Base-by-base conservation (phyloP, 176 grass and related monocot genomes). In the Avena sativa region DNA sequence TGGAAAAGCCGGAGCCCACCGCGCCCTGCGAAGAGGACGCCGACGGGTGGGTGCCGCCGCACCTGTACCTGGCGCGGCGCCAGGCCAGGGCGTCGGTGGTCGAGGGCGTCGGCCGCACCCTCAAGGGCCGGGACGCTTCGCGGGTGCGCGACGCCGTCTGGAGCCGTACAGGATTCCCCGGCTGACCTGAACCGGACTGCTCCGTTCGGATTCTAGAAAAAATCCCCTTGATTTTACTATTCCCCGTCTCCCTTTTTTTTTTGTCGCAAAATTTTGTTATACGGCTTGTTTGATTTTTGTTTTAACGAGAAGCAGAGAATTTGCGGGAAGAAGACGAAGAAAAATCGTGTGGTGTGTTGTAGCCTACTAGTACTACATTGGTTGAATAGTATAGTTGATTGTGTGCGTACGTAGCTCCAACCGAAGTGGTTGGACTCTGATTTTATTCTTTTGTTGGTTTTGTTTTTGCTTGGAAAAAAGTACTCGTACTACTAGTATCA, bases 71-170 rank as follows among this genome's bases (percentile, higher is more conserved):
- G 50, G 96, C 96, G 23, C 86, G 86, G 83, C 81, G 74, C 17
- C 90, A 91, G 83, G 93, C 83, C 71, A 88, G 81, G 85, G 87
- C 93, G 48, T 98, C 96, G 2, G 92, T 98, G 49, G 84, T 98
- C 64, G 96, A 98, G 65, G 96, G 96, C 51, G 92, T 49, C 21
- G 96, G 96, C 4, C 89, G 96, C 70, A 98, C 96, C 78, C 89
- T 98, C 17, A 98, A 98, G 76, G 96, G 96, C 48, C 88, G 96
- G 4, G 96, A 98, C 87, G 87, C 95, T 71, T 92, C 91, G 16
- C 90, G 96, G 75, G 96, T 98, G 47, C 93, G 93, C 74, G 93
- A 98, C 66, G 96, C 93, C 15, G 96, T 98, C 76, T 98, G 96
- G 96, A 98, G 87, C 84, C 92, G 88, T 61, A 98, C 92, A 12